Percentiles rank a stretch among this genome's conserved stretches.
phyloP scores from a whole-genome alignment of 495 filamentous ascomycete genomes.

The Penicillium ochrochloron region DNA sequence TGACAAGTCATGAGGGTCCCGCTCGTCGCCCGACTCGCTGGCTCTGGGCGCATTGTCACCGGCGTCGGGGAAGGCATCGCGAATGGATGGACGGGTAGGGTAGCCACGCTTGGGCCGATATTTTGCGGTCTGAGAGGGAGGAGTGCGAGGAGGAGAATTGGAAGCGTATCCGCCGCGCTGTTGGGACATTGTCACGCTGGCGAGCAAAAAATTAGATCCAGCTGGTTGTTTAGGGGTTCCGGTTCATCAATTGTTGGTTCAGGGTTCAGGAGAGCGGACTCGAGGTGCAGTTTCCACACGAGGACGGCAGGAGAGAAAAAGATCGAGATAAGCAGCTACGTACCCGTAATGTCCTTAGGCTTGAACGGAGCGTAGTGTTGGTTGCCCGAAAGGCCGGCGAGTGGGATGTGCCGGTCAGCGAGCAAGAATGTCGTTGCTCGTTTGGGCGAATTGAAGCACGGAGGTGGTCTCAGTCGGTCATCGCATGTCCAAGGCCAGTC shows the following conservation, averaged over 20 bases:
- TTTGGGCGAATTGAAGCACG: slow-evolving; percentile 14
- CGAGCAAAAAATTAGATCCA: slow-evolving; percentile 18
- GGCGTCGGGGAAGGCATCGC: slow-evolving; percentile 58
- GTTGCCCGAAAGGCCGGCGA: slow-evolving; percentile 22
- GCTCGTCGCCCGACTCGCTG: slow-evolving; percentile 52
- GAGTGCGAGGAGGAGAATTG: slow-evolving; percentile 52
- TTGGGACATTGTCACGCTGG: slow-evolving; percentile 41
- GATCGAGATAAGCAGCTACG: slow-evolving; percentile 12
- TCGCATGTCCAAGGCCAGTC: slow-evolving; percentile 23
- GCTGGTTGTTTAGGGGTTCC: background rate
- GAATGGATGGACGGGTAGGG: slow-evolving; percentile 43
- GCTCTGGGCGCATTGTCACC: slow-evolving; percentile 48
- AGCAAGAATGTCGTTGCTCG: slow-evolving; percentile 11
- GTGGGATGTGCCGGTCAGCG: slow-evolving; percentile 14
- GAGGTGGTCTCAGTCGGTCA: slow-evolving; percentile 23
- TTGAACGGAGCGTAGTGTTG: background rate
- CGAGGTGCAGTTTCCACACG: background rate
- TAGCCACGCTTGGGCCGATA: slow-evolving; percentile 39
- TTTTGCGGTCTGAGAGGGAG: slow-evolving; percentile 43
- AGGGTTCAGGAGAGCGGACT: slow-evolving; percentile 11
- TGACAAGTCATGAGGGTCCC: slow-evolving; percentile 89
- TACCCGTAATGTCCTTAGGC: slow-evolving; percentile 28
- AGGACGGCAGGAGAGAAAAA: background rate
- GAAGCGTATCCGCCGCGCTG: slow-evolving; percentile 31
- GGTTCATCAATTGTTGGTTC: background rate